Evolutionary conservation across 495 filamentous ascomycete genomes (phyloP), one percentile per base, ranked within the genome.

Genomic region (Chaetomidium leptoderma): DNA sequence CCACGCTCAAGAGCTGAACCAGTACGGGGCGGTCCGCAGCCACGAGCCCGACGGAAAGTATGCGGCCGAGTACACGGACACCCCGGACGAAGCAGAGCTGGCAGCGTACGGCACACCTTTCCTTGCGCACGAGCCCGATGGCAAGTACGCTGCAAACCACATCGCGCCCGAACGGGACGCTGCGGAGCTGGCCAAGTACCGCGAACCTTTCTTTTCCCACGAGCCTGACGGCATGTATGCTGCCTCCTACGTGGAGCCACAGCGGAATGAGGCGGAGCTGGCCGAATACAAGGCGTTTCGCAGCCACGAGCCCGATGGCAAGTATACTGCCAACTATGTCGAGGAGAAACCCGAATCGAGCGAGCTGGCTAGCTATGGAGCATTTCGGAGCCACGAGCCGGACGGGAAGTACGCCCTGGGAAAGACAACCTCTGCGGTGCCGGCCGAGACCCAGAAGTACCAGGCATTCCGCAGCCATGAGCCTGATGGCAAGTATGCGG

Each of bases 151-250:
- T 4, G 57, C 62, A 17, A 60, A 64, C 35, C 35, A 58, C 10
- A 56, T 36, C 4, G 32, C 55, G 16, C 23, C 53, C 0, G 42
- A 51, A 0, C 21, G 39, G 2, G 53, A 53, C 4, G 33, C 32
- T 8, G 45, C 23, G 0, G 63, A 67, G 36, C 50, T 64, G 0
- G 53, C 21, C 16, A 44, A 43, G 30, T 62, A 68, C 32, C 26
- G 48, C 19, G 13, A 55, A 0, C 62, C 71, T 3, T 71, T 68
- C 35, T 62, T 59, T 13, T 68, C 65, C 30, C 57, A 69, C 52
- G 73, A 75, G 55, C 66, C 67, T 14, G 58, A 65, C 32, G 64
- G 63, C 30, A 68, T 63, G 43, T 66, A 73, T 40, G 63, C 64
- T 2, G 40, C 63, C 1, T 55, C 66, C 46, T 32, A 49, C 9